These are phyloP conservation scores for Neopestalotiopsis rosae DNA, from an alignment of 2,329 filamentous ascomycete genomes.

Conservation along the genomic window DNA sequence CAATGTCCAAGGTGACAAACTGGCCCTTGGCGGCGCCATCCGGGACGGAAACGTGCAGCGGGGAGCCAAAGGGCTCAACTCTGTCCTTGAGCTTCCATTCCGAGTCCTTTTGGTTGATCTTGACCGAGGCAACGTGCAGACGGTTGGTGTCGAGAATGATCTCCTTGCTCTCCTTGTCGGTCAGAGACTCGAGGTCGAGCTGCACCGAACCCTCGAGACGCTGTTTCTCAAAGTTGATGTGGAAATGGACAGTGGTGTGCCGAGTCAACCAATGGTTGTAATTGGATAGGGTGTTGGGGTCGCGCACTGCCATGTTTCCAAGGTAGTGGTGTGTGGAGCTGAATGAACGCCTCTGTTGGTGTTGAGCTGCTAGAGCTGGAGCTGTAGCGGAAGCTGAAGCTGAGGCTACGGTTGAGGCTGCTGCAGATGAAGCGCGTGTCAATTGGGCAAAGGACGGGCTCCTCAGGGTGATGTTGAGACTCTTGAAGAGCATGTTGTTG, in stretches of 20 bases:
- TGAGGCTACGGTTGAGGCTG: not conserved
- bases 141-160: conserved; percentile 90
- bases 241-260: conserved; percentile 82
- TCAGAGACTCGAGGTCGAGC: conserved; percentile 78
- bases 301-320: conserved; percentile 53
- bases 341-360: conserved; percentile 26
- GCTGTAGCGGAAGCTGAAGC: not conserved
- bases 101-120: conserved; percentile 66
- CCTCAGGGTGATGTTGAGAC: conserved; percentile 33
- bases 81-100: conserved; percentile 75
- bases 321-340: conserved; percentile 19
- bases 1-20: conserved; percentile 64
- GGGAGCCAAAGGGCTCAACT: conserved; percentile 75
- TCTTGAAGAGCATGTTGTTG: conserved; percentile 30
- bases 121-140: conserved; percentile 75
- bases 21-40: conserved; percentile 58
- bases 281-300: conserved; percentile 91
- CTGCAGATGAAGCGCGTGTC: conserved; percentile 9
- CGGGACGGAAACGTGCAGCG: conserved; percentile 69
- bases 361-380: not conserved
- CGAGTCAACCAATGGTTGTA: conserved; percentile 86
- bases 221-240: conserved; percentile 83
- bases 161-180: conserved; percentile 73
- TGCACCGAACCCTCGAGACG: conserved; percentile 77
- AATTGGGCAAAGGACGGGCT: conserved; percentile 27